Percentiles rank a stretch among this genome's conserved stretches.
phyloP scores from a whole-genome alignment of 192 early-diverging fungal genomes.

The Backusella morwellensis region DNA sequence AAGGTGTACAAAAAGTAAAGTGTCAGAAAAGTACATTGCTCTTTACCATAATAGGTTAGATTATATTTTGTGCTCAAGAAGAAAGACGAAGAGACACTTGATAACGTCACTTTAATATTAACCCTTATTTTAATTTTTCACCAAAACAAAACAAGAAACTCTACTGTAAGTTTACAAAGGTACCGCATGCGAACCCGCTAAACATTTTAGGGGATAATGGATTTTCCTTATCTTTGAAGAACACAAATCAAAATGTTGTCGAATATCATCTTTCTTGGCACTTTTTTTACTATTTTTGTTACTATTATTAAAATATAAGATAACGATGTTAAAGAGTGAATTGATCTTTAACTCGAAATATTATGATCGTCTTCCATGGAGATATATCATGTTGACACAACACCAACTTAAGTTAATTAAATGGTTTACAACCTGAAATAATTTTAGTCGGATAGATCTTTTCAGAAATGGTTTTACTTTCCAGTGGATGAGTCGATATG shows the following conservation, averaged over 20 bases:
- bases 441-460: no score
- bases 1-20: background rate
- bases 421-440: no score
- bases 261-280: no score
- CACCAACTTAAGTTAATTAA: background rate
- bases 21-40: background rate
- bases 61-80: background rate
- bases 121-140: background rate
- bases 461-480: no score
- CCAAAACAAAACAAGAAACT: background rate
- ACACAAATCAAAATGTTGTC: background rate
- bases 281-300: no score
- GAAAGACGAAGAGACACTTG: background rate
- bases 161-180: background rate
- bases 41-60: background rate
- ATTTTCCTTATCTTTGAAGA: background rate
- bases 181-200: background rate
- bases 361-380: background rate
- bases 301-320: background rate
- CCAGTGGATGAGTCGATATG: no score
- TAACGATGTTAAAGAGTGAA: background rate
- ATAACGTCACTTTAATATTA: background rate
- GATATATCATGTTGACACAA: background rate
- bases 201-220: background rate
- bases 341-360: background rate